Base-by-base conservation (phyloP, 768 basidiomycete species). In the Cystofilobasidium capitatum region DNA sequence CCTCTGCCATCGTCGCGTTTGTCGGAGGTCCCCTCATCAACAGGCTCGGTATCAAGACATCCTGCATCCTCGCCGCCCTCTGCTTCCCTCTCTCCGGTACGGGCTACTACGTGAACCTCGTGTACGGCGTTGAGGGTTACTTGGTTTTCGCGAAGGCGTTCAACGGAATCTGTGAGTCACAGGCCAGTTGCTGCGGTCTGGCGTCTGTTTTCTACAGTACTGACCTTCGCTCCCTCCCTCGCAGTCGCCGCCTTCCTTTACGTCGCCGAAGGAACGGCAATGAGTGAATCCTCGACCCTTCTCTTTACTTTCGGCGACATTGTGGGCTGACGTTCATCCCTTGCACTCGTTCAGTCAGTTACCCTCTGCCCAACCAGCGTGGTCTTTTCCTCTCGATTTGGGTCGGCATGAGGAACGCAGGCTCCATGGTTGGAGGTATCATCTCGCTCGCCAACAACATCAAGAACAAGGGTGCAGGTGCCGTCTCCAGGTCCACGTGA, bases 381-480 rank as follows among this genome's bases (percentile, higher is more conserved):
- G 58, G 58, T 7, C 33, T 35, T 7, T 58, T 36, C 58, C 58
- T 58, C 37, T 35, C 35, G 17, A 58, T 58, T 22, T 58, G 58
- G 58, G 37, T 58, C 22, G 58, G 58, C 33, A 40, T 40, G 33
- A 24, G 58, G 22, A 36, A 35, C 29, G 35, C 37, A 7, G 58
- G 58, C 20, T 58, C 58, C 13, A 10, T 58, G 3, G 33, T 36
- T 3, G 58, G 58, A 4, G 58, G 58, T 8, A 36, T 40, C 37
- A 40, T 33, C 33, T 58, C 58, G 58, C 33, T 58, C 3, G 4
- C 35, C 58, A 58, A 58, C 35, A 58, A 58, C 58, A 36, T 58
- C n/a, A 36, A 36, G 31, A 36, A 35, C 29, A 24, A 9, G 10
- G 58, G 58, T 2, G 58, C 35, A 2, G 58, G 58, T 8, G 58